Percentiles rank a stretch among this genome's conserved stretches.
Conservation (phyloP, 2,329 filamentous ascomycete species). For the Beauveria brongniartii region DNA sequence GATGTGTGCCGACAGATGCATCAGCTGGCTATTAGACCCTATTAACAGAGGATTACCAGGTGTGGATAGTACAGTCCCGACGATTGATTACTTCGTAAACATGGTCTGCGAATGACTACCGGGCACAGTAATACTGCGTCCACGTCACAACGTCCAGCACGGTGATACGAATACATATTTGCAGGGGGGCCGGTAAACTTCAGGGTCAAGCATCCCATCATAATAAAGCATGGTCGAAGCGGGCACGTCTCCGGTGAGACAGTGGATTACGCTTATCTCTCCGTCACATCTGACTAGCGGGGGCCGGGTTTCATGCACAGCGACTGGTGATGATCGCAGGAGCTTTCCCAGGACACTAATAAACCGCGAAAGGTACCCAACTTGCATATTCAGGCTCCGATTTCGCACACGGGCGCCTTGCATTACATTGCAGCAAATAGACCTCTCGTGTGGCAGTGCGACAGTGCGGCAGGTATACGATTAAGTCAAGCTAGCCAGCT, state of each 20-base stretch:
- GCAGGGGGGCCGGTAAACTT: background rate
- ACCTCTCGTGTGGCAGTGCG: background rate
- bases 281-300: conserved; percentile 10
- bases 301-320: background rate
- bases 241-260: conserved; percentile 9
- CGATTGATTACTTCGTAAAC: background rate
- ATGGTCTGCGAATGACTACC: background rate
- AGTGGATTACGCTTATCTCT: conserved; percentile 12
- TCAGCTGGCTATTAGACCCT: background rate
- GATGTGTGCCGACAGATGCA: background rate
- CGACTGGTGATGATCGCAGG: background rate
- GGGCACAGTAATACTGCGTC: conserved; percentile 3
- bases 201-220: background rate
- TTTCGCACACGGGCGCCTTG: background rate
- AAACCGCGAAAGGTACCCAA: background rate
- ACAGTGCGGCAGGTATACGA: background rate
- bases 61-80: background rate
- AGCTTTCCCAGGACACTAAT: background rate
- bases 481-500: background rate
- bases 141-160: background rate
- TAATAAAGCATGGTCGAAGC: background rate
- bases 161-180: background rate
- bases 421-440: background rate
- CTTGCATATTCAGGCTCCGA: background rate
- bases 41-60: background rate